phyloP scores from a whole-genome alignment of 1,284 basidiomycete species.

The Cutaneotrichosporon sp. region DNA sequence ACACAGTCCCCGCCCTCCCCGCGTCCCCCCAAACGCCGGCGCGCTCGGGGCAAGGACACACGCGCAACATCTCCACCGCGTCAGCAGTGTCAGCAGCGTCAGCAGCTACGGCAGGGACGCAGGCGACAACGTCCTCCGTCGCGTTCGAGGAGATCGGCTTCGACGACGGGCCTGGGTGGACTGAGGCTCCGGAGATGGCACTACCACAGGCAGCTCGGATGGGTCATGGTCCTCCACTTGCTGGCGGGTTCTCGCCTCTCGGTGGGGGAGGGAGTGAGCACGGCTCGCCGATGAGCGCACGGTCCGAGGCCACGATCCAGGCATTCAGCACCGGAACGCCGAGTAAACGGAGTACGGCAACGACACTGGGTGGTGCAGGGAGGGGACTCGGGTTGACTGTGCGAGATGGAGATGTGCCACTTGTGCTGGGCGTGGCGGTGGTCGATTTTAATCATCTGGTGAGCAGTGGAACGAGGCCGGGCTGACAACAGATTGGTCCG shows the following conservation, averaged over 20 bases:
- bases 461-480: constrained; percentile 25
- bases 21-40: background rate
- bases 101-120: background rate
- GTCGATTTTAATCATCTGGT: constrained; percentile 89
- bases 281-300: constrained; percentile 1
- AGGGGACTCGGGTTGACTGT: background rate
- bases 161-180: constrained; percentile 16
- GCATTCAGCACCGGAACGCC: background rate
- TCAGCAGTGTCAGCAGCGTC: background rate
- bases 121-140: background rate
- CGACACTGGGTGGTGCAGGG: background rate
- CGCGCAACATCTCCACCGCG: constrained; percentile 1
- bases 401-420: constrained; percentile 14
- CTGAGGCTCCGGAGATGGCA: constrained; percentile 10
- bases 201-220: constrained; percentile 2
- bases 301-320: background rate
- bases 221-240: background rate
- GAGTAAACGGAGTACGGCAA: background rate
- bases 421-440: constrained; percentile 70
- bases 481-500: constrained; percentile 67
- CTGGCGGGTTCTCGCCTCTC: background rate
- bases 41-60: background rate
- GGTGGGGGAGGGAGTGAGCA: background rate
- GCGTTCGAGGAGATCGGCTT: constrained; percentile 21
- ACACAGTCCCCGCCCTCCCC: background rate